Evolutionary conservation across 371 early-diverging fungal genomes (phyloP).

Genomic region (Apophysomyces trapeziformis): DNA sequence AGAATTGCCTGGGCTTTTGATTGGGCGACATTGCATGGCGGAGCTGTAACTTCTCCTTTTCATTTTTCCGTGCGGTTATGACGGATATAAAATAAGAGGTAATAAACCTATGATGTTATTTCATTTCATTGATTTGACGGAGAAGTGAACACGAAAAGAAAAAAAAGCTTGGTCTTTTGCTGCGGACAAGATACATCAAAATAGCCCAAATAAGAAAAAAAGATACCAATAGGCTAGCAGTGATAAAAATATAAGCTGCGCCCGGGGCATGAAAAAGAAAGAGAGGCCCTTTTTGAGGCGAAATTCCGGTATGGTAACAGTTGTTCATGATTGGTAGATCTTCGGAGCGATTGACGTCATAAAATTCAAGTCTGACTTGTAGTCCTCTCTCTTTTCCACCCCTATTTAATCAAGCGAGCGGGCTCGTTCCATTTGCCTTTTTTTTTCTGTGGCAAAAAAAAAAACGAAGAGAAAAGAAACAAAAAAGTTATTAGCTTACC

Average conservation of each 20-base stretch:
- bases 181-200: not conserved
- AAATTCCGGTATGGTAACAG: not conserved
- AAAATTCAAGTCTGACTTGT: not conserved
- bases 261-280: not conserved
- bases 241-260: not conserved
- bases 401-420: not conserved
- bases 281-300: not conserved
- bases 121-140: not conserved
- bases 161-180: not conserved
- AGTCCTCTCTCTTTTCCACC: not conserved
- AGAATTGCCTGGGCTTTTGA: not conserved
- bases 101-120: not conserved
- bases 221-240: not conserved
- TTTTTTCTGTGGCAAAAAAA: slow-evolving; percentile 8
- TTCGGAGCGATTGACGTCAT: slow-evolving; percentile 2
- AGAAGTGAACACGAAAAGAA: not conserved
- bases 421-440: not conserved
- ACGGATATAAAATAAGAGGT: not conserved
- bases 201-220: not conserved
- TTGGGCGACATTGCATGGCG: slow-evolving; percentile 1
- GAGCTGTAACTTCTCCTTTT: slow-evolving; percentile 1
- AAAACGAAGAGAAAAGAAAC: not conserved
- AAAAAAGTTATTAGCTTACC: not conserved
- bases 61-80: slow-evolving; percentile 2
- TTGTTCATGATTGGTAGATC: not conserved